Conservation (phyloP, 2,329 filamentous ascomycete genomes). For the Dactylellina haptotyla region DNA sequence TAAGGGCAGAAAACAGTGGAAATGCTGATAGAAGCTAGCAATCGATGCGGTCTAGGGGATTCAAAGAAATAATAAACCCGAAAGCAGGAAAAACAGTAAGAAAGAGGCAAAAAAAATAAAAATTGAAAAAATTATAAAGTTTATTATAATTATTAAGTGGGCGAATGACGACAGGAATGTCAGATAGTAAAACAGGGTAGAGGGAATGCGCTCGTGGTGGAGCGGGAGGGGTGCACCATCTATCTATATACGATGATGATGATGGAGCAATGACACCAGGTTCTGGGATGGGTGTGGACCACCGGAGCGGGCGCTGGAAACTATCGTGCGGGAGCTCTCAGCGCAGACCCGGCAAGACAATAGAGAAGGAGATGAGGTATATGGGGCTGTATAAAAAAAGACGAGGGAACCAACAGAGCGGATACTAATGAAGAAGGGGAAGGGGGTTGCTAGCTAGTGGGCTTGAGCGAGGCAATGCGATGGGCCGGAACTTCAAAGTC, state of each 20-base stretch:
- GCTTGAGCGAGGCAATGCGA: slow-evolving; percentile 32
- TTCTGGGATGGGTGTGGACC: slow-evolving; percentile 7
- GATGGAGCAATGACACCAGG: slow-evolving; percentile 31
- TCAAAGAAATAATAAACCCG: background rate
- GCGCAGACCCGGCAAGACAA: background rate
- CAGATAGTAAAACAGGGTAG: slow-evolving; percentile 28
- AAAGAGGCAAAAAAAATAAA: slow-evolving; percentile 21
- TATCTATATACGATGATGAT: slow-evolving; percentile 54
- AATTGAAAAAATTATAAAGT: too few relatives aligned
- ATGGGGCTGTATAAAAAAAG: background rate
- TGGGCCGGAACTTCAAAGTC: slow-evolving; percentile 11
- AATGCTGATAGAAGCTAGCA: slow-evolving; percentile 28
- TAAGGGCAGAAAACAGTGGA: slow-evolving; percentile 30
- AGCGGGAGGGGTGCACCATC: slow-evolving; percentile 45
- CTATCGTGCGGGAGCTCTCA: slow-evolving; percentile 5
- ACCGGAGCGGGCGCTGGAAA: background rate
- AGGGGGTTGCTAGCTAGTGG: background rate
- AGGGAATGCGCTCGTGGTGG: slow-evolving; percentile 21
- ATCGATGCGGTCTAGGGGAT: slow-evolving; percentile 23
- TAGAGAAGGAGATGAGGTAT: background rate
- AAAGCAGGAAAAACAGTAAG: slow-evolving; percentile 3
- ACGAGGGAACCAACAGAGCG: slow-evolving; percentile 11
- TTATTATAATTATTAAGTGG: slow-evolving; percentile 12
- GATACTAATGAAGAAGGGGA: slow-evolving; percentile 3
- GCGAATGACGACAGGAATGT: slow-evolving; percentile 46